Conservation (phyloP, 768 basidiomycete species). For the Trichaptum fuscoviolaceum region DNA sequence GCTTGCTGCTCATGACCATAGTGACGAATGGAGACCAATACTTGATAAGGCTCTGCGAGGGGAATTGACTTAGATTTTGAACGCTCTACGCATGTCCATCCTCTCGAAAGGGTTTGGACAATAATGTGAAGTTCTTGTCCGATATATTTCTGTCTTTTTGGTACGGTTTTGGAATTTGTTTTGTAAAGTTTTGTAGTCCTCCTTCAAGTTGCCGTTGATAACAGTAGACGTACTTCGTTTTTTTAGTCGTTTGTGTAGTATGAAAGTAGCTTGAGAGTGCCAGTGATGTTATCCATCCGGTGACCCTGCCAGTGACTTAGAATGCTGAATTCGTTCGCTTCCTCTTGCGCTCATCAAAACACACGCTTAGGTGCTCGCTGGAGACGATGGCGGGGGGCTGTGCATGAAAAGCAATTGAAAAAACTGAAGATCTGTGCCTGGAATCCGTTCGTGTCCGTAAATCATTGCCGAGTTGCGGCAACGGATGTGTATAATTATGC, state of each 20-base stretch:
- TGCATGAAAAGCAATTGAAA: background rate
- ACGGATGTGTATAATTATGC: background rate
- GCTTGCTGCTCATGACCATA: constrained; percentile 4
- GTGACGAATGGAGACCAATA: constrained; percentile 1
- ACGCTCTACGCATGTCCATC: background rate
- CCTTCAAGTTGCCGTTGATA: too few relatives aligned
- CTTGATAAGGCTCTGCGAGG: background rate
- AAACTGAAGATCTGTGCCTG: background rate
- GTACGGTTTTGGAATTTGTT: too few relatives aligned
- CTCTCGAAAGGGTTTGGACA: too few relatives aligned
- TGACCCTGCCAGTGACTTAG: too few relatives aligned
- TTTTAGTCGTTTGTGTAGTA: too few relatives aligned
- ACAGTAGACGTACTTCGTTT: too few relatives aligned
- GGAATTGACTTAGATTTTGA: background rate
- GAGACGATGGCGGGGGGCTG: background rate
- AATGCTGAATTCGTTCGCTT: too few relatives aligned
- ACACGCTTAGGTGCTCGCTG: too few relatives aligned
- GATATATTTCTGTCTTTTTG: background rate
- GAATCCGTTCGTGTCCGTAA: background rate
- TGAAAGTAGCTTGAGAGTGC: too few relatives aligned
- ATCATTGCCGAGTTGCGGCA: background rate
- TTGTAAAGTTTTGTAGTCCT: background rate
- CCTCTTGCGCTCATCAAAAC: too few relatives aligned
- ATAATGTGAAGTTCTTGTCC: background rate
- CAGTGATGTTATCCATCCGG: too few relatives aligned